These are phyloP conservation scores for Boletus fagicola DNA, from an alignment of 768 basidiomycete genomes.

Conservation along the genomic window DNA sequence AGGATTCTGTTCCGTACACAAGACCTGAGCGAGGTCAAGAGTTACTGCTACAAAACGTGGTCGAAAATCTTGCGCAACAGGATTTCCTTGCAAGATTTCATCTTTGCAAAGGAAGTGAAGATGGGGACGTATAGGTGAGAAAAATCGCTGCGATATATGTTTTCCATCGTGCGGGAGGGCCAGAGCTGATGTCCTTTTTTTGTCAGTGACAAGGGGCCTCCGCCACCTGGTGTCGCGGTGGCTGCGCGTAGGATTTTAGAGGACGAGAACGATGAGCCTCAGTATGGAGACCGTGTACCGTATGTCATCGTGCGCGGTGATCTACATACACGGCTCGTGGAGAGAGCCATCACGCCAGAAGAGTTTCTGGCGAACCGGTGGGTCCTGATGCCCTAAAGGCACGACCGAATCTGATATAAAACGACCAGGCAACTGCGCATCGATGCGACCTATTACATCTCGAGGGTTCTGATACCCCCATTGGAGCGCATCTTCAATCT, in stretches of 20 bases:
- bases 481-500: conserved; percentile 89
- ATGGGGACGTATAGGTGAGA: conserved; percentile 88
- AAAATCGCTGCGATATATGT: neutral
- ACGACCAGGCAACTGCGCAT: conserved; percentile 59
- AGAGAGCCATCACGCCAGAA: conserved; percentile 71
- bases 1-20: conserved; percentile 90
- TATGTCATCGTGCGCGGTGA: conserved; percentile 79
- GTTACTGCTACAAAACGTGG: conserved; percentile 85
- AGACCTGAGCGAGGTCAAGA: conserved; percentile 86
- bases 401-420: neutral
- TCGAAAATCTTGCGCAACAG: conserved; percentile 76
- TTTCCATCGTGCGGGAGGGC: neutral
- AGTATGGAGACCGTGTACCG: conserved; percentile 91
- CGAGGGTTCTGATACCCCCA: conserved; percentile 82
- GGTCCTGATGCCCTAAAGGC: conserved; percentile 10
- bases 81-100: conserved; percentile 87
- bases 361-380: conserved; percentile 67
- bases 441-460: conserved; percentile 90
- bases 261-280: conserved; percentile 81
- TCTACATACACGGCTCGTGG: conserved; percentile 63
- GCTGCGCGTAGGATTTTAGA: conserved; percentile 70
- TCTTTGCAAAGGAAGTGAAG: conserved; percentile 90
- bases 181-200: neutral
- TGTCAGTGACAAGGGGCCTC: conserved; percentile 72
- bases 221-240: conserved; percentile 89